Conservation (phyloP, 2,329 filamentous ascomycete species). For the Sarocladium brachiariae region DNA sequence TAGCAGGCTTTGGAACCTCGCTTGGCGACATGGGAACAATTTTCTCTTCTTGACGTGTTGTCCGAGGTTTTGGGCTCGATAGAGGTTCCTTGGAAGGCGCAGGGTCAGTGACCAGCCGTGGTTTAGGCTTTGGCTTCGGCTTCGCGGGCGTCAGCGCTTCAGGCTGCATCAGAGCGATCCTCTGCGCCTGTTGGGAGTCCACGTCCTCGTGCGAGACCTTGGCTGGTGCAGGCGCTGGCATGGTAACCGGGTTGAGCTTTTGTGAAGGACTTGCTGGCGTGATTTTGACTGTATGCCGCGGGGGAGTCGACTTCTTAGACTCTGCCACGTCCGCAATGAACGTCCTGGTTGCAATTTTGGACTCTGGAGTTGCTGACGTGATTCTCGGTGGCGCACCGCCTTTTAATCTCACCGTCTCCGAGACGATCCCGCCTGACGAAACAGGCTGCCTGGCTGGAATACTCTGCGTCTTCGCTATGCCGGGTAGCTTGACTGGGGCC, state of each 20-base stretch:
- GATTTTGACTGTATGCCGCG: neutral
- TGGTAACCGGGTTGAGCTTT: slow-evolving; percentile 1
- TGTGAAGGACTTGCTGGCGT: neutral
- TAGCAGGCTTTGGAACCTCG: neutral
- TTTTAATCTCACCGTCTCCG: neutral
- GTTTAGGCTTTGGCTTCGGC: slow-evolving; percentile 24
- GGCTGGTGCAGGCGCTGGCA: slow-evolving; percentile 3
- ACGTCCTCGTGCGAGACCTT: slow-evolving; percentile 2
- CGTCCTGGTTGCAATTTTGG: neutral
- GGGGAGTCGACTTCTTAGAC: neutral
- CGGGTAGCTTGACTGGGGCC: slow-evolving; percentile 5
- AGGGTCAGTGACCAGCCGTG: slow-evolving; percentile 13
- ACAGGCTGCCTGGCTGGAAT: neutral
- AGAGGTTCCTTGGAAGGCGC: neutral
- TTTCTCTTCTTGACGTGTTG: no score
- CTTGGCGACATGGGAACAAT: neutral
- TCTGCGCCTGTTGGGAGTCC: slow-evolving; percentile 2
- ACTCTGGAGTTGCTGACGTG: neutral
- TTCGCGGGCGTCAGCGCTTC: slow-evolving; percentile 15
- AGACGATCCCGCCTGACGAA: neutral
- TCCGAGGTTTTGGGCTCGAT: neutral
- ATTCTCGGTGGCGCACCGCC: neutral
- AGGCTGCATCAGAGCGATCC: slow-evolving; percentile 14
- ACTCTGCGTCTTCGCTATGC: neutral
- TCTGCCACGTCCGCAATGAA: neutral